These are phyloP conservation scores for Aspergillus brunneoviolaceus DNA, from an alignment of 2,329 filamentous ascomycete species.

Conservation along the genomic window DNA sequence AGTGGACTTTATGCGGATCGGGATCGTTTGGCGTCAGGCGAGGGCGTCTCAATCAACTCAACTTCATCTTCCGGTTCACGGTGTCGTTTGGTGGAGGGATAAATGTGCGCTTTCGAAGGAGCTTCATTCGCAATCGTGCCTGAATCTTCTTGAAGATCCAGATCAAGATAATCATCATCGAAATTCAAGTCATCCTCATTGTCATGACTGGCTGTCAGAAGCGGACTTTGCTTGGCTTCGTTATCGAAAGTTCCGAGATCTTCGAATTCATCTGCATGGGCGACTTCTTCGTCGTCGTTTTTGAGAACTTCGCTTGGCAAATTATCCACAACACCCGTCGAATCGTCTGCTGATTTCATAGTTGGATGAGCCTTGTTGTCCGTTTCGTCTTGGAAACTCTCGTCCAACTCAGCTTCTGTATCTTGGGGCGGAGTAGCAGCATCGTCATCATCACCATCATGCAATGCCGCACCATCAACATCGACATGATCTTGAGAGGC, in stretches of 20 bases:
- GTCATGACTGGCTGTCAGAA: slow-evolving; percentile 11
- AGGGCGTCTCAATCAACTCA: slow-evolving; percentile 24
- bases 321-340: slow-evolving; percentile 35
- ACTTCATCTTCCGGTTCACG: slow-evolving; percentile 38
- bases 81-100: slow-evolving; percentile 33
- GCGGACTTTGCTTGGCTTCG: slow-evolving; percentile 18
- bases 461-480: slow-evolving; percentile 11
- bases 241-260: slow-evolving; percentile 19
- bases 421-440: slow-evolving; percentile 17
- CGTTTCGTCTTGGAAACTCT: slow-evolving; percentile 8
- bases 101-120: slow-evolving; percentile 23
- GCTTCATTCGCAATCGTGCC: slow-evolving; percentile 23
- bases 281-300: slow-evolving; percentile 10
- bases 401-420: slow-evolving; percentile 21
- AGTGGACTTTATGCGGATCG: slow-evolving; percentile 44
- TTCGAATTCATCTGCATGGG: slow-evolving; percentile 13
- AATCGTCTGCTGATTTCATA: slow-evolving; percentile 27
- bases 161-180: slow-evolving; percentile 41
- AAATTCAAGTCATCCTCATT: slow-evolving; percentile 26
- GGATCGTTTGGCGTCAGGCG: slow-evolving; percentile 53
- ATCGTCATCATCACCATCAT: slow-evolving; percentile 13
- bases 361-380: slow-evolving; percentile 15
- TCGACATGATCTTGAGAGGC: slow-evolving; percentile 15
- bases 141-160: slow-evolving; percentile 25
- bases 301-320: slow-evolving; percentile 20